Evolutionary conservation across 2,329 filamentous ascomycete species (phyloP), one percentile per base, ranked within the genome.

Genomic region (Neonectria faginata): DNA sequence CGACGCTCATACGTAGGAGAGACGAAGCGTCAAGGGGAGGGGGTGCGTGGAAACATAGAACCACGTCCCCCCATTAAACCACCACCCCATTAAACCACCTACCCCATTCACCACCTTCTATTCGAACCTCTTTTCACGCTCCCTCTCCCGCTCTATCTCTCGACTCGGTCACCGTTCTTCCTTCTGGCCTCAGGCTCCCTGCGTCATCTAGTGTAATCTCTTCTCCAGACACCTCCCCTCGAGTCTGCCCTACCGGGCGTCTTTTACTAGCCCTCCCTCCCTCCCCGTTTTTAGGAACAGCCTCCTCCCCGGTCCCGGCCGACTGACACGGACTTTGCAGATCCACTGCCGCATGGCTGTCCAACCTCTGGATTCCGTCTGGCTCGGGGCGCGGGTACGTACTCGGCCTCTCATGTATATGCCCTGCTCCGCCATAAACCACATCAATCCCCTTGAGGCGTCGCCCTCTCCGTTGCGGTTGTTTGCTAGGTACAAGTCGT

Each of bases 271-370:
- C 11, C 45, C 59, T 48, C 25, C 25, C 25, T 6, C 25, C 25
- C 25, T 25, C 25, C 53, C 67, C 52, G 57, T 51, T 42, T 51
- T 51, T 44, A 58, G 56, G 61, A 68, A 57, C 48, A 33, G 44
- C 41, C 36, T 27, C 29, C 54, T 41, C 62, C 71, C 67, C 64
- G 65, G 63, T 66, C 65, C 60, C 61, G 62, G 70, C 67, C 71
- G 69, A 71, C 60, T 65, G 64, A 52, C 65, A 50, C 68, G 64
- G 62, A 44, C 61, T 48, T 29, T 59, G 57, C 59, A 65, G 64
- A 71, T 69, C 70, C 67, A 65, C 67, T 65, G 55, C 62, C 67
- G 65, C 64, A 70, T 74, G 71, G 69, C 48, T 64, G 53, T 60
- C 65, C 45, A 64, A n/a, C 57, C 52, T 65, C 54, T 60, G 55